Conservation (phyloP, 2,329 filamentous ascomycete species). For the Clonostachys solani region DNA sequence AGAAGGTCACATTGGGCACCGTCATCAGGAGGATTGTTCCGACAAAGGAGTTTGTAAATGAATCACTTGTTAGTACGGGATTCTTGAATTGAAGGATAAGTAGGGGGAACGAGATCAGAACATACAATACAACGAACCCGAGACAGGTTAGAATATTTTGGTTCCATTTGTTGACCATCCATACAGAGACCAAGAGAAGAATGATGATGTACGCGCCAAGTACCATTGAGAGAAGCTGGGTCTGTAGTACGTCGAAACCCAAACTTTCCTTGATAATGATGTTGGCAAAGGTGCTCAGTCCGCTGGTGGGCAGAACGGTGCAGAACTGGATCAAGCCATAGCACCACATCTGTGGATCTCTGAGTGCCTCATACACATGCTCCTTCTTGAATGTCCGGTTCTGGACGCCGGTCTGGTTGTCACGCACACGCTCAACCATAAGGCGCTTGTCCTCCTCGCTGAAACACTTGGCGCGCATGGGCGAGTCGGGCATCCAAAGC, state of each 20-base stretch:
- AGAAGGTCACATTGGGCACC: slow-evolving; percentile 50
- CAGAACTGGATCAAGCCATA: slow-evolving; percentile 64
- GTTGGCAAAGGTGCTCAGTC: slow-evolving; percentile 68
- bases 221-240: slow-evolving; percentile 72
- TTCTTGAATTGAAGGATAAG: not conserved
- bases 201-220: slow-evolving; percentile 71
- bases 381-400: slow-evolving; percentile 43
- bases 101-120: slow-evolving; percentile 38
- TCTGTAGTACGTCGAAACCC: slow-evolving; percentile 55
- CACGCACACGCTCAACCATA: slow-evolving; percentile 56
- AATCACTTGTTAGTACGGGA: not conserved
- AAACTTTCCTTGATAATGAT: slow-evolving; percentile 63
- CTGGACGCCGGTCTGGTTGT: slow-evolving; percentile 59
- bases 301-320: slow-evolving; percentile 69
- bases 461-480: slow-evolving; percentile 69
- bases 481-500: slow-evolving; percentile 64
- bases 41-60: slow-evolving; percentile 51
- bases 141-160: slow-evolving; percentile 68
- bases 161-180: slow-evolving; percentile 62
- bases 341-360: slow-evolving; percentile 63
- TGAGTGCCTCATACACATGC: slow-evolving; percentile 45
- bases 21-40: slow-evolving; percentile 72
- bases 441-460: slow-evolving; percentile 60
- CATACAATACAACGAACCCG: slow-evolving; percentile 48
- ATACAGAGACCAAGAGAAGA: slow-evolving; percentile 62